A percentile compares a stretch with the other conserved stretches of the same genome.
Conservation (phyloP, 495 filamentous ascomycete genomes). For the Rusavskia elegans region DNA sequence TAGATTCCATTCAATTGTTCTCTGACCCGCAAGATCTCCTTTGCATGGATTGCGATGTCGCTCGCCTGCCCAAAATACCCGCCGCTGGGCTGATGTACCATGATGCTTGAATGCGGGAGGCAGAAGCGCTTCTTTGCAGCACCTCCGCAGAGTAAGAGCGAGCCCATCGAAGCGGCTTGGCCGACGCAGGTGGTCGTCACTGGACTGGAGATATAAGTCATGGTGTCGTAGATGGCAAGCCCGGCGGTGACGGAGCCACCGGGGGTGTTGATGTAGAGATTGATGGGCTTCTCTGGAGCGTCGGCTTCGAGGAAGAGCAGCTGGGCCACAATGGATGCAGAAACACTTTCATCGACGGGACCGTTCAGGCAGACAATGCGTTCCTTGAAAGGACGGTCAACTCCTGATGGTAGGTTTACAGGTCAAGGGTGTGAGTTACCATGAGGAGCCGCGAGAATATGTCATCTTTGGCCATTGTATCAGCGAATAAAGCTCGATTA, state of each 20-base stretch:
- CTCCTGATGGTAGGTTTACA: neutral
- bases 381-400: conserved; percentile 37
- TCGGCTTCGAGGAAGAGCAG: conserved; percentile 97
- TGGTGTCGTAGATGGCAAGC: conserved; percentile 96
- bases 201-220: conserved; percentile 87
- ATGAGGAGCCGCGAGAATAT: conserved; percentile 71
- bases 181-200: conserved; percentile 91
- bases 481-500: conserved; percentile 8
- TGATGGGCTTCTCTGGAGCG: conserved; percentile 82
- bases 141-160: conserved; percentile 73
- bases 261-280: conserved; percentile 94
- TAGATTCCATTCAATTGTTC: conserved; percentile 83
- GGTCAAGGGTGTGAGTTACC: conserved; percentile 22
- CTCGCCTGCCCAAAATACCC: conserved; percentile 80
- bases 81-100: conserved; percentile 91
- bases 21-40: conserved; percentile 81
- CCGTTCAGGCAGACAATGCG: conserved; percentile 94
- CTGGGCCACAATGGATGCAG: conserved; percentile 84
- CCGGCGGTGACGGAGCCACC: conserved; percentile 91
- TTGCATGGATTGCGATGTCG: conserved; percentile 93
- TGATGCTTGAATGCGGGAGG: conserved; percentile 81
- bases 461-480: conserved; percentile 40
- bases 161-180: conserved; percentile 90
- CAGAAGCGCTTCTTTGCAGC: conserved; percentile 73
- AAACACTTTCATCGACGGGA: conserved; percentile 72